phyloP scores from a whole-genome alignment of 108 stramenopile genomes.

The Hondaea fermentalgiana region DNA sequence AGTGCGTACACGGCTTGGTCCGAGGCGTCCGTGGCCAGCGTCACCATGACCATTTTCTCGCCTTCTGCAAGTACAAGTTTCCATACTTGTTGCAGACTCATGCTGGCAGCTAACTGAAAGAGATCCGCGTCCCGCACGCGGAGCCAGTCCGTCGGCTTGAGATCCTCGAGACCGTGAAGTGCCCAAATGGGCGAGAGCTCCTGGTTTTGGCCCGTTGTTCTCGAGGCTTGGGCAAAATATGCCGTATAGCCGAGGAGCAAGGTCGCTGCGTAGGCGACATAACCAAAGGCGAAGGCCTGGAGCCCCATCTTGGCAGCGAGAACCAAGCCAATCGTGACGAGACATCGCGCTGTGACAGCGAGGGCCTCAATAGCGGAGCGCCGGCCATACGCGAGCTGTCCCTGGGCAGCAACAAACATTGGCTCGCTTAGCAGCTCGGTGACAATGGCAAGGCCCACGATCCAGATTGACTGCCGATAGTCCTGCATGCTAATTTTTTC shows the following conservation, averaged over 20 bases:
- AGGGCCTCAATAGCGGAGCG: background rate
- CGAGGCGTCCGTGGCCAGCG: background rate
- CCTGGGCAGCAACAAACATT: background rate
- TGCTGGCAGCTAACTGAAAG: background rate
- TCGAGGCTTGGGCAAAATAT: background rate
- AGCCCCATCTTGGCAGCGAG: background rate
- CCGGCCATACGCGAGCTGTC: background rate
- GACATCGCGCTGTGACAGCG: background rate
- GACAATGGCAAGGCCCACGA: background rate
- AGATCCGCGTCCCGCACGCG: background rate
- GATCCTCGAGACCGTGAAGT: background rate
- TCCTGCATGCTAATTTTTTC: background rate
- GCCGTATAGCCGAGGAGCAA: background rate
- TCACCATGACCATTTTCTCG: constrained; percentile 9
- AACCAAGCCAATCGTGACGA: too few relatives aligned
- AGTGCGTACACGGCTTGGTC: constrained; percentile 2
- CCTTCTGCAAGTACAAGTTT: background rate
- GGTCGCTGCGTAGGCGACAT: background rate
- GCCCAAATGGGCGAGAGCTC: background rate
- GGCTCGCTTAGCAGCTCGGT: background rate
- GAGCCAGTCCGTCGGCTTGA: background rate
- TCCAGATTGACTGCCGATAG: background rate
- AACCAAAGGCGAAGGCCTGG: background rate
- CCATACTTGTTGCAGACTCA: background rate
- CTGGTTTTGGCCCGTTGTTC: background rate